These are phyloP conservation scores for Coccomyxa sp. DNA, from an alignment of 139 green algal species.

Conservation along the genomic window DNA sequence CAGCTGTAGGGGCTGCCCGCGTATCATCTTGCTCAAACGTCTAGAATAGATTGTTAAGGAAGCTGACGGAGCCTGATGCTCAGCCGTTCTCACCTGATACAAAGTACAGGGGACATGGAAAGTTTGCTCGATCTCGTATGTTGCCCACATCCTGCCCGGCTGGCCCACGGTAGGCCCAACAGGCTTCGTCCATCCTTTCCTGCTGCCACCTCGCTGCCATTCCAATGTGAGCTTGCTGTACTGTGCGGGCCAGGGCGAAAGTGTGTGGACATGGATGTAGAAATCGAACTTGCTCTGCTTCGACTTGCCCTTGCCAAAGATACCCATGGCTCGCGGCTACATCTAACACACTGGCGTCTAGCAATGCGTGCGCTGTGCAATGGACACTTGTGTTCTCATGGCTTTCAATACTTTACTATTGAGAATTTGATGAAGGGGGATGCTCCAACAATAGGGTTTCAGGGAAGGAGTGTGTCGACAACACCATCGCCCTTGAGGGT, in stretches of 20 bases:
- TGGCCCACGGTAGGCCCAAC: background rate
- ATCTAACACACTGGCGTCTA: no score
- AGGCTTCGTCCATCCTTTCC: background rate
- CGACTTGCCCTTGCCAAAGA: conserved; percentile 17
- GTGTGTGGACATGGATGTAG: conserved; percentile 10
- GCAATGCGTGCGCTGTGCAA: no score
- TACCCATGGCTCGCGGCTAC: conserved; percentile 2
- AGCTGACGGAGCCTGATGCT: no score
- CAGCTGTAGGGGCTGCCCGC: no score
- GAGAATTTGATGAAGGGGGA: no score
- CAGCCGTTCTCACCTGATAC: background rate
- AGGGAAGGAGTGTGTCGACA: no score
- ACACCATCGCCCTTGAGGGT: no score
- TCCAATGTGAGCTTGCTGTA: background rate
- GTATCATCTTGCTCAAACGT: no score
- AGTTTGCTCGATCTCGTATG: conserved; percentile 8
- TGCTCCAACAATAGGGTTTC: no score
- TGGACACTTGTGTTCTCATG: no score
- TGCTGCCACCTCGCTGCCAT: background rate
- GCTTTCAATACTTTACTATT: no score
- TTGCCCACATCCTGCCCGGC: background rate
- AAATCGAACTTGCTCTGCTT: conserved; percentile 15
- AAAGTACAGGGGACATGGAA: background rate
- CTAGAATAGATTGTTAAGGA: no score
- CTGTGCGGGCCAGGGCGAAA: conserved; percentile 1